Evolutionary conservation across 495 filamentous ascomycete species (phyloP).

Genomic region (Parmelia sp.): DNA sequence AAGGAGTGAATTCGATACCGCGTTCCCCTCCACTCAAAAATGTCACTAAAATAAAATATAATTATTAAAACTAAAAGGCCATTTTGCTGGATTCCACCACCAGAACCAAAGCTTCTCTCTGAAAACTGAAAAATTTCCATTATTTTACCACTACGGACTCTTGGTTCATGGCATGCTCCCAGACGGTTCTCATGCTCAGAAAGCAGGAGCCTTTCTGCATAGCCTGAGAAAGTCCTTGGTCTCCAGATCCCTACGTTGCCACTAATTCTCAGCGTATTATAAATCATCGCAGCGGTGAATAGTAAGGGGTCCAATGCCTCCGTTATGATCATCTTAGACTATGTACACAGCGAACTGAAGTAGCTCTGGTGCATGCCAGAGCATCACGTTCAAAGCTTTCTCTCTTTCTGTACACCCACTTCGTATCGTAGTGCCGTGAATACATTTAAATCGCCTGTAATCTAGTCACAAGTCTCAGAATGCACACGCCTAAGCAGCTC

Average conservation of each 20-base stretch:
- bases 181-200: neutral
- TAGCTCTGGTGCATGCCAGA: neutral
- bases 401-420: neutral
- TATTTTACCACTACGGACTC: too few species aligned
- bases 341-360: neutral
- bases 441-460: neutral
- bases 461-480: slow-evolving; percentile 3
- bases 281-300: neutral
- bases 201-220: neutral
- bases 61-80: too few species aligned
- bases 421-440: neutral
- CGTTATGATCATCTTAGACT: neutral
- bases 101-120: too few species aligned
- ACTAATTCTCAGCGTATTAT: neutral
- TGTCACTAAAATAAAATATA: neutral
- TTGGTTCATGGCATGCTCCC: too few species aligned
- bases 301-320: neutral
- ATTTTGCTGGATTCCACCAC: too few species aligned
- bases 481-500: slow-evolving; percentile 6
- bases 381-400: neutral
- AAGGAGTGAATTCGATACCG: slow-evolving; percentile 58
- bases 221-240: neutral
- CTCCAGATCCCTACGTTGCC: neutral
- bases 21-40: neutral
- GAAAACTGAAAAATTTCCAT: too few species aligned